These are phyloP conservation scores for Euclidium syriacum DNA, from an alignment of 345 rosid genomes.

Conservation along the genomic window DNA sequence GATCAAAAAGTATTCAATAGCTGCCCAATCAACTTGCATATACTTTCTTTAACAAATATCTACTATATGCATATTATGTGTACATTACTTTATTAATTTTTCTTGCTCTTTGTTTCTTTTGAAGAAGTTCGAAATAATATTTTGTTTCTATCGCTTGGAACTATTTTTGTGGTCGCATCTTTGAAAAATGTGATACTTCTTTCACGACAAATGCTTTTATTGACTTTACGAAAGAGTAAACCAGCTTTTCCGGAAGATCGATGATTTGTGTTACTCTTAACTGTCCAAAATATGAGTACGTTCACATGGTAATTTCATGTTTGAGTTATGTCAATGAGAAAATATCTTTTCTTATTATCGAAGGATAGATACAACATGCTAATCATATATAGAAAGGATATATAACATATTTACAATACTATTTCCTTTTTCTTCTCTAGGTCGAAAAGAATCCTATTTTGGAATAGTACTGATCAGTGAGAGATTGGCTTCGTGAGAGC, in stretches of 20 bases:
- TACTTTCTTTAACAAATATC: background rate
- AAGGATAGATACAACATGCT: too few relatives aligned
- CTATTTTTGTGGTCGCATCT: slow-evolving; percentile 11
- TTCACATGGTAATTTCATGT: slow-evolving; percentile 16
- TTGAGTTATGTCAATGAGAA: too few relatives aligned
- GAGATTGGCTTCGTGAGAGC: background rate
- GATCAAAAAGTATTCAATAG: slow-evolving; percentile 9
- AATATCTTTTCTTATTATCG: too few relatives aligned
- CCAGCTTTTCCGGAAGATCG: background rate
- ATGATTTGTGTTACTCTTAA: background rate
- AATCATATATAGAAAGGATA: too few relatives aligned
- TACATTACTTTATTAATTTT: background rate
- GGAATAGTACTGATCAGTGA: too few relatives aligned
- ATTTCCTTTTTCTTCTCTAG: too few relatives aligned
- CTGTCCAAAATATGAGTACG: background rate
- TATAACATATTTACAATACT: too few relatives aligned
- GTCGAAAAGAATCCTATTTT: too few relatives aligned
- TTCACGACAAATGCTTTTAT: slow-evolving; percentile 6
- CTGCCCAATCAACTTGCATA: slow-evolving; percentile 17
- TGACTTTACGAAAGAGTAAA: slow-evolving; percentile 7
- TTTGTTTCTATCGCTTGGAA: background rate
- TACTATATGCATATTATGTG: background rate
- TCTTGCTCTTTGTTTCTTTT: background rate
- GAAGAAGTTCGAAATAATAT: background rate
- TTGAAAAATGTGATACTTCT: background rate